phyloP scores from a whole-genome alignment of 495 filamentous ascomycete species.

The Antarctomyces pellizariae region DNA sequence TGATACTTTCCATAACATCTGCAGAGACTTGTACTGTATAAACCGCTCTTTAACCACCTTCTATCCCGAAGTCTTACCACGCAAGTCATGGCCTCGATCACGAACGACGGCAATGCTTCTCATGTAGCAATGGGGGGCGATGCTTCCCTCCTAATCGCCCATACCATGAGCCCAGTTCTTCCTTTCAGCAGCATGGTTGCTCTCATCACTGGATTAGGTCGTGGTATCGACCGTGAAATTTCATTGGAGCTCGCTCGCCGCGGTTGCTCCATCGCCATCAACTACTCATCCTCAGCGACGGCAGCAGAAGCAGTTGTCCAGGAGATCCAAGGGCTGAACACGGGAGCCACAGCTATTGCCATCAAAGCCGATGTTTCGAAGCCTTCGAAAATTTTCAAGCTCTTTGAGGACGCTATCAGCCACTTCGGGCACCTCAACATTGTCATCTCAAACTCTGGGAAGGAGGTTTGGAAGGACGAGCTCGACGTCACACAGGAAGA shows the following conservation, averaged over 20 bases:
- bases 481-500: slow-evolving; percentile 51
- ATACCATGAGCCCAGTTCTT: too few relatives aligned
- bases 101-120: too few relatives aligned
- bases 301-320: slow-evolving; percentile 38
- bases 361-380: slow-evolving; percentile 58
- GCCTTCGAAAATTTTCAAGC: slow-evolving; percentile 33
- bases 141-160: too few relatives aligned
- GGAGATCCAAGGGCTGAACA: slow-evolving; percentile 28
- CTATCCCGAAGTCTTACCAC: too few relatives aligned
- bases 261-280: slow-evolving; percentile 50
- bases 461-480: slow-evolving; percentile 35
- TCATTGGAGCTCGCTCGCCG: slow-evolving; percentile 53
- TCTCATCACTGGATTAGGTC: slow-evolving; percentile 46
- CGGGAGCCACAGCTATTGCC: slow-evolving; percentile 33
- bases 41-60: too few relatives aligned
- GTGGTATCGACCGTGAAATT: slow-evolving; percentile 53
- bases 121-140: too few relatives aligned
- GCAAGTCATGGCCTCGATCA: too few relatives aligned
- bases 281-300: slow-evolving; percentile 42
- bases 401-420: slow-evolving; percentile 39
- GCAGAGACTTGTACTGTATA: too few relatives aligned
- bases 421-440: slow-evolving; percentile 52
- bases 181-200: slow-evolving; percentile 41
- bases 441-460: slow-evolving; percentile 47
- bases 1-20: too few relatives aligned